phyloP scores from a whole-genome alignment of 164 flowering plant genomes.

The Echeveria elegans region DNA sequence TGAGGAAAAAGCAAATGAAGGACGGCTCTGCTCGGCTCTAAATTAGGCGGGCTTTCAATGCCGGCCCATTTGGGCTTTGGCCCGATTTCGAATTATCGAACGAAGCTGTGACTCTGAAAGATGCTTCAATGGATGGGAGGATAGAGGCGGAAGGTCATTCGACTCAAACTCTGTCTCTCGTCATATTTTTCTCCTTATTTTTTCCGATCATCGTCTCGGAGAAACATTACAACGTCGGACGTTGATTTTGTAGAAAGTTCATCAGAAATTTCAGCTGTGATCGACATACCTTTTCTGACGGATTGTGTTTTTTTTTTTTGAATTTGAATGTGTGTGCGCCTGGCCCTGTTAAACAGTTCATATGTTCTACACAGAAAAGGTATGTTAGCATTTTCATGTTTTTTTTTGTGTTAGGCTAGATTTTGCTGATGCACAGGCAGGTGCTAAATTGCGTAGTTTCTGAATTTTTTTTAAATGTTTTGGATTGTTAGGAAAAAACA shows the following conservation, averaged over 20 bases:
- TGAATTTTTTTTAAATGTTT: not conserved
- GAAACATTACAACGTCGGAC: too few species aligned
- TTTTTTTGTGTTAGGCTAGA: not conserved
- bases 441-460: too few species aligned
- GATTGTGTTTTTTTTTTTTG: not conserved
- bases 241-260: too few species aligned
- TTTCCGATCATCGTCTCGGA: not conserved
- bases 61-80: not conserved
- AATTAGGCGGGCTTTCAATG: too few species aligned
- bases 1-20: too few species aligned
- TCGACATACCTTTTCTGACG: not conserved
- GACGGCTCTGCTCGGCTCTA: too few species aligned
- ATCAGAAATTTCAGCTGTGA: too few species aligned
- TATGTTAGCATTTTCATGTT: slow-evolving; percentile 12
- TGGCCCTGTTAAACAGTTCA: slow-evolving; percentile 39
- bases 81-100: too few species aligned
- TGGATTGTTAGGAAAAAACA: slow-evolving; percentile 62
- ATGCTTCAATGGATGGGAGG: slow-evolving; percentile 98
- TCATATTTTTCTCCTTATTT: too few species aligned
- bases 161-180: not conserved
- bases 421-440: not conserved
- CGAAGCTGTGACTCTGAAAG: not conserved
- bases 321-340: slow-evolving; percentile 1
- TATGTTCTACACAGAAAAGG: slow-evolving; percentile 75
- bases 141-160: slow-evolving; percentile 66